Base-by-base conservation (phyloP, 2,329 filamentous ascomycete species). In the Lasiodiplodia gonubiensis region DNA sequence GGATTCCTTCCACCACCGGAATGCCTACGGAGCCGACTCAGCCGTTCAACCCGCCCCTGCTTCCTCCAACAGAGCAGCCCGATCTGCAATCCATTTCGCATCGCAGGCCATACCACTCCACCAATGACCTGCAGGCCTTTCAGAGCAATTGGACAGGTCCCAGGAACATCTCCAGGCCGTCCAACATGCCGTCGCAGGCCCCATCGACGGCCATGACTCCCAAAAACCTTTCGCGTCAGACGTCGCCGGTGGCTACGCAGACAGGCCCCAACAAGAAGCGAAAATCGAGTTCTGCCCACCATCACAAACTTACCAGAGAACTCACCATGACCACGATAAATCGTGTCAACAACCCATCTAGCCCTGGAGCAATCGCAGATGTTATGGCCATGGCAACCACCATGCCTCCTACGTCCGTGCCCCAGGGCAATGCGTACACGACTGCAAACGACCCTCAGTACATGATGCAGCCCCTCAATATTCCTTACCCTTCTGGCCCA, bases 281-380 rank as follows among this genome's bases (percentile, higher is more conserved):
- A 70, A 97, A 97, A 78, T 89, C 90, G 6, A 93, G 85, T 49
- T 86, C 87, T 18, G 68, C 71, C 2, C 68, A 59, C 18, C 69
- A 69, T 52, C 78, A 83, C 39, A 92, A 92, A 76, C 81, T 96
- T 16, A 91, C 92, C 0, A 88, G 86, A 21, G 89, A 87, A 18
- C 80, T 97, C 72, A 86, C 90, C 8, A 97, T 97, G 93, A 97
- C 93, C 2, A 86, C 90, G 7, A 97, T 97, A 93, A 97, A 93
- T 1, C 88, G 88, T 66, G 83, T 95, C 42, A 91, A 95, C 71
- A 89, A 87, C 6, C 61, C 71, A 8, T 14, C 48, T n/a, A 67
- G 55, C 14, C 55, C 66, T 7, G 30, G 46, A 10, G 25, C 35
- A 7, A 49, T 5, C n/a, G 55, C 33, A 25, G 66, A 67, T 7